Evolutionary conservation across 2,329 filamentous ascomycete species (phyloP), one percentile per base, ranked within the genome.

Genomic region (Coniella lustricola): DNA sequence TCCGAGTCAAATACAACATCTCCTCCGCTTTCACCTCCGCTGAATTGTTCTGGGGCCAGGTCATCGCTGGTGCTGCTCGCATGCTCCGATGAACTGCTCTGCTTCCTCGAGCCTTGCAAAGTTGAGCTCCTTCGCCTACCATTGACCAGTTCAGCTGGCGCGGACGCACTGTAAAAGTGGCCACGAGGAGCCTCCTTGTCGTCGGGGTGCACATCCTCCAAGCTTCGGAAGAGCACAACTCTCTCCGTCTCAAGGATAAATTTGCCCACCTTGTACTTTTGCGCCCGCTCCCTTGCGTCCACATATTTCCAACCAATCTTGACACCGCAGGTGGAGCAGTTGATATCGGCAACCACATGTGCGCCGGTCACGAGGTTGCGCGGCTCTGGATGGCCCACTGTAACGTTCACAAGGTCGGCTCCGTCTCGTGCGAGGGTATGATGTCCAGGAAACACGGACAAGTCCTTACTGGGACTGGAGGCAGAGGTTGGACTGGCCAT

Each of bases 271-370:
- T 85, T 85, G 69, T 85, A 85, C 59, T 72, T 74, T 61, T 85
- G 82, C 40, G 69, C 64, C 48, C 67, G 58, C 56, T 84, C 77
- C 51, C 72, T 73, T 2, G 81, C 81, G 60, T 82, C 77, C 37
- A 84, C 71, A 57, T 85, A 85, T 62, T 84, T 84, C 82, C 82
- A 85, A 16, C 82, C 82, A 8, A 85, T 60, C 56, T 77, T 77
- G 44, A 67, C 68, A 21, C 67, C 65, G 62, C 82, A 85, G 21
- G 74, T 66, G 9, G 61, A 60, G 58, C 82, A 85, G 40, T 62
- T 69, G 42, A 84, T 81, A 63, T 85, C 81, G 3, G 81, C 77
- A 7, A 85, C 81, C 5, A 78, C 71, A 62, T 85, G 82, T 58
- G 72, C 69, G 3, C 82, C 82, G 1, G 82, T 85, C 12, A 77